Conservation (phyloP, 257 asterid species). For the Orobanche coerulescens region DNA sequence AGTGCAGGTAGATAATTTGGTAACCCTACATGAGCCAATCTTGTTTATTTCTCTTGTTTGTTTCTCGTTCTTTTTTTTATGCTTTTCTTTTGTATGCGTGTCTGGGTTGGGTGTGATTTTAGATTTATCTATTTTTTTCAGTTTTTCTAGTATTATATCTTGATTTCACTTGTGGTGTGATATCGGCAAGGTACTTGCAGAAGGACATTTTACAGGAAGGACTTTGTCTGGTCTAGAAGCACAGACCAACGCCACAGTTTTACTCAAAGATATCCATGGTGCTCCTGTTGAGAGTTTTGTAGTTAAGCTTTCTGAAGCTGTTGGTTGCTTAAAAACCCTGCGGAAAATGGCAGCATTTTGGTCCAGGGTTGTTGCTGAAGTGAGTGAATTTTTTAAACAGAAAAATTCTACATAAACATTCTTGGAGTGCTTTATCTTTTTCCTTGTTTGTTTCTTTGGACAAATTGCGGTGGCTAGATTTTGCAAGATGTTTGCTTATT, state of each 20-base stretch:
- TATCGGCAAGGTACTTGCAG: slow-evolving; percentile 93
- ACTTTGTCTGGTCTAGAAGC: slow-evolving; percentile 39
- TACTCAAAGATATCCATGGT: slow-evolving; percentile 87
- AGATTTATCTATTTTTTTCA: slow-evolving; percentile 9
- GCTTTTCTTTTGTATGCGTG: background rate
- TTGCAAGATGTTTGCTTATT: slow-evolving; percentile 12
- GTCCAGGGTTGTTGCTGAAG: slow-evolving; percentile 80
- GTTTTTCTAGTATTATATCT: slow-evolving; percentile 31
- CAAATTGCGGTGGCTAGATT: slow-evolving; percentile 11
- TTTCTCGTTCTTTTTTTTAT: background rate
- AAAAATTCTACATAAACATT: slow-evolving; percentile 16
- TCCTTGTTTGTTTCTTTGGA: background rate
- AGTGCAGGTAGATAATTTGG: slow-evolving; percentile 76
- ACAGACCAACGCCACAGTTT: slow-evolving; percentile 41
- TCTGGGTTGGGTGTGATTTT: background rate
- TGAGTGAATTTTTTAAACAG: slow-evolving; percentile 41
- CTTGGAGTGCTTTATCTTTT: background rate
- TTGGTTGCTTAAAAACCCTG: slow-evolving; percentile 82
- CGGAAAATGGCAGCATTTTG: slow-evolving; percentile 83
- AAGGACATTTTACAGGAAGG: slow-evolving; percentile 56
- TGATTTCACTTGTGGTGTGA: slow-evolving; percentile 55
- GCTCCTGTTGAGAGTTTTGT: slow-evolving; percentile 90
- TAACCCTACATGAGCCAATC: slow-evolving; percentile 24
- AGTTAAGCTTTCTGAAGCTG: slow-evolving; percentile 79
- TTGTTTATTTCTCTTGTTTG: background rate